Conservation (phyloP, 2,329 filamentous ascomycete species). For the Didymella exigua region DNA sequence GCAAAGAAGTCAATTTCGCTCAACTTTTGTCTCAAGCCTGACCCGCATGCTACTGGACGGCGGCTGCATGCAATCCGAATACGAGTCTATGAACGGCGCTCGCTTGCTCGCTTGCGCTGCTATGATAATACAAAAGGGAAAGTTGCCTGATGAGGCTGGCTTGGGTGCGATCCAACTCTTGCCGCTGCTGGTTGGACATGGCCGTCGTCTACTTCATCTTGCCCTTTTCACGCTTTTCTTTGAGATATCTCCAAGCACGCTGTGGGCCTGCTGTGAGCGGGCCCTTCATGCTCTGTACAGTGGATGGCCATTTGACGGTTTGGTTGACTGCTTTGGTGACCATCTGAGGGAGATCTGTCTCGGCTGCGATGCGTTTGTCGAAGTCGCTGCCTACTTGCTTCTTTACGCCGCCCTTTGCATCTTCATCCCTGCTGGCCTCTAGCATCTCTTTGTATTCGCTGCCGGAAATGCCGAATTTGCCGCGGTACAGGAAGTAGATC, state of each 20-base stretch:
- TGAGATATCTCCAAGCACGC: conserved; percentile 74
- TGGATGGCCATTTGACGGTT: conserved; percentile 92
- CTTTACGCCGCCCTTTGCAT: conserved; percentile 65
- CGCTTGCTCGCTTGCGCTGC: conserved; percentile 21
- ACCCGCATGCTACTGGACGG: conserved; percentile 16
- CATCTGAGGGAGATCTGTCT: conserved; percentile 70
- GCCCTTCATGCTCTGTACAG: conserved; percentile 84
- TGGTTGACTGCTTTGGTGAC: conserved; percentile 79
- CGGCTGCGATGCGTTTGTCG: conserved; percentile 81
- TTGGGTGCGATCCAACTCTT: neutral
- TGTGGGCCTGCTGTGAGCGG: conserved; percentile 75
- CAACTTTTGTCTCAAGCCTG: conserved; percentile 17
- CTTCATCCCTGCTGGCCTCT: conserved; percentile 73
- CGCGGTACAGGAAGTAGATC: conserved; percentile 93
- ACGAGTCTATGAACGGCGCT: conserved; percentile 10
- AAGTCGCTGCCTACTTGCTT: conserved; percentile 81
- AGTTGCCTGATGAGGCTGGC: conserved; percentile 2
- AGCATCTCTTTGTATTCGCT: conserved; percentile 86
- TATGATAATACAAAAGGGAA: conserved; percentile 27
- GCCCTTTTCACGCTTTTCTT: conserved; percentile 70
- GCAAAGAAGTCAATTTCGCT: conserved; percentile 8
- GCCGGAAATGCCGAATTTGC: conserved; percentile 83
- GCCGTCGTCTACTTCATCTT: conserved; percentile 32
- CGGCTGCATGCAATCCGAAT: conserved; percentile 13
- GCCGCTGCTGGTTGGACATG: neutral